Base-by-base conservation (phyloP, 148 eudicot species). In the Chenopodium quinoa region DNA sequence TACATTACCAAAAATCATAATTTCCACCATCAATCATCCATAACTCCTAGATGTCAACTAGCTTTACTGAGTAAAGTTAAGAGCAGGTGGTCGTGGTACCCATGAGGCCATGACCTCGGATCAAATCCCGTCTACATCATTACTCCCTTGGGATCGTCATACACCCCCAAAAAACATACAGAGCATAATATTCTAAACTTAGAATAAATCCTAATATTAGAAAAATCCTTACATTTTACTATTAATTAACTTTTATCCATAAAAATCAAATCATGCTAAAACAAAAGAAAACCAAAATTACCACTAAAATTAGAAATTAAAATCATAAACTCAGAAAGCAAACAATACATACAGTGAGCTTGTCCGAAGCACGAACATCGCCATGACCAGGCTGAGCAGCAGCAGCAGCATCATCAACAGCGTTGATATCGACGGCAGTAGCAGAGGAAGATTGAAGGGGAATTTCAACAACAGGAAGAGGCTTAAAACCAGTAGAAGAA, bases 391-490 rank as follows among this genome's bases (percentile, higher is more conserved):
- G 76, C 20, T 60, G 4, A 34, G 37, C 72, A 9, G 23, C 82
- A 47, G 23, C 82, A 47, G 29, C 86, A 22, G 7, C 75, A 37
- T 34, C 83, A 27, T 20, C 65, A 50, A 4, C 68, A 17, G 56
- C 76, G 67, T 69, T 32, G 47, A 89, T 84, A 10, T 83, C 84
- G 32, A 83, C 85, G 22, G 83, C 76, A 5, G 86, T 77, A 82
- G 85, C 37, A 66, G 84, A 63, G 63, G 75, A 20, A 32, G 75
- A 63, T 10, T 90, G 93, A 50, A 88, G 85, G n/a, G 92, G 82
- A 82, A 88, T 82, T 73, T 94, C 99, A 19, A 92, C 91, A 23
- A 84, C 95, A 4, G 99, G 92, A 71, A 97, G 84, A 19, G 99
- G 94, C 91, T 89, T 97, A 73, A 97, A 97, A 27, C 90, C 79